These are phyloP conservation scores for Casuarina equisetifolia DNA, from an alignment of 306 rosid genomes.

Conservation along the genomic window DNA sequence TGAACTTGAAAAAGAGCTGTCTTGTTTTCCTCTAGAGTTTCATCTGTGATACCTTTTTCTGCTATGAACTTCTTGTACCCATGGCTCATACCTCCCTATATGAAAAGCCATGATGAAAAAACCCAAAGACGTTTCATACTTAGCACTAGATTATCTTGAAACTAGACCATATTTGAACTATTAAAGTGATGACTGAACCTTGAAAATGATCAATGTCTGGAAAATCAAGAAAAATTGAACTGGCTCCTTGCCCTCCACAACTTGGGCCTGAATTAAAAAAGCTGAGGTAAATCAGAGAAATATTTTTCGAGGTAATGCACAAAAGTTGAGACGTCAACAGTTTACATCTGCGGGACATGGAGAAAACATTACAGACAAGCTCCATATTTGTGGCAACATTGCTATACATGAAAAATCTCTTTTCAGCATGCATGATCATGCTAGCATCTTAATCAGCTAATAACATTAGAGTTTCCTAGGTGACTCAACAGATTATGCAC, in stretches of 20 bases:
- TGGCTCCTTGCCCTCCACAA: conserved; percentile 79
- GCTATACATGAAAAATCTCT: conserved; percentile 15
- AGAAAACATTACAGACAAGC: conserved; percentile 17
- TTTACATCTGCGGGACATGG: conserved; percentile 15
- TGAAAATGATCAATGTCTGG: conserved; percentile 62
- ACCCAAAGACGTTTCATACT: conserved; percentile 16
- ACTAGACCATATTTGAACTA: conserved; percentile 11
- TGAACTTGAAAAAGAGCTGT: conserved; percentile 80
- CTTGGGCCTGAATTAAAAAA: conserved; percentile 63
- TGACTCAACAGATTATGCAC: conserved; percentile 3
- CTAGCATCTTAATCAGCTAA: conserved; percentile 15
- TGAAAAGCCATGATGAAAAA: conserved; percentile 16
- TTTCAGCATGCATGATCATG: neutral
- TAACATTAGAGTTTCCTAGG: neutral
- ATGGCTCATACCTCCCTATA: conserved; percentile 78
- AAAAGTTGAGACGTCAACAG: conserved; percentile 12
- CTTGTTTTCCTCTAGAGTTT: conserved; percentile 59
- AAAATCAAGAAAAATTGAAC: conserved; percentile 77
- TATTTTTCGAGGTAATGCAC: conserved; percentile 7
- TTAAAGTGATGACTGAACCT: conserved; percentile 49
- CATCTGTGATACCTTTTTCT: conserved; percentile 54
- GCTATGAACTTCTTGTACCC: conserved; percentile 62
- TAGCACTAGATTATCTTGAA: conserved; percentile 11
- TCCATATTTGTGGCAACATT: conserved; percentile 6
- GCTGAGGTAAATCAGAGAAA: conserved; percentile 25